phyloP scores from a whole-genome alignment of 1,284 basidiomycete genomes.

The Melampsora abietis-canadensis region DNA sequence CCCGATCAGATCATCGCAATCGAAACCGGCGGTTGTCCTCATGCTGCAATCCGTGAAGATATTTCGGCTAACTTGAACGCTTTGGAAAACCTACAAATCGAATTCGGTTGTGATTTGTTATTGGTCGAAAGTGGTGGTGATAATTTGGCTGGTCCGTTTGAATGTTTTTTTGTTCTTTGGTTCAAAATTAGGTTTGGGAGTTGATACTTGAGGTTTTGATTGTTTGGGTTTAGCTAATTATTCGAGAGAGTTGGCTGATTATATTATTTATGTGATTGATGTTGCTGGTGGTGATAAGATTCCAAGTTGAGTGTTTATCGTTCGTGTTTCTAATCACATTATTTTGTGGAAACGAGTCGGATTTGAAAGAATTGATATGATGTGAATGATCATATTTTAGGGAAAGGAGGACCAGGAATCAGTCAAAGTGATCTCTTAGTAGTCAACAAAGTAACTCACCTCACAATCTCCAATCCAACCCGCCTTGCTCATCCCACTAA shows the following conservation, averaged over 20 bases:
- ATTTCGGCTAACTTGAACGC: slow-evolving; percentile 95
- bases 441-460: slow-evolving; percentile 77
- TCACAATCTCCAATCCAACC: not conserved
- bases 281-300: slow-evolving; percentile 82
- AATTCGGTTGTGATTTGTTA: slow-evolving; percentile 57
- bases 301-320: slow-evolving; percentile 59
- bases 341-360: too few relatives aligned
- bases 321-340: too few relatives aligned
- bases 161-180: not conserved
- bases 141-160: slow-evolving; percentile 65
- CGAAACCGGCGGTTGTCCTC: slow-evolving; percentile 66
- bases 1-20: slow-evolving; percentile 83
- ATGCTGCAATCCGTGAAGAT: slow-evolving; percentile 67
- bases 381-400: not conserved
- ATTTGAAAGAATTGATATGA: too few relatives aligned
- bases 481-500: not conserved
- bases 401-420: slow-evolving; percentile 92
- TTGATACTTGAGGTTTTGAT: too few relatives aligned
- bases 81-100: slow-evolving; percentile 89
- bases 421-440: slow-evolving; percentile 81
- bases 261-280: slow-evolving; percentile 85
- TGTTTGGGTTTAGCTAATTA: slow-evolving; percentile 77
- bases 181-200: too few relatives aligned
- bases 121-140: slow-evolving; percentile 89
- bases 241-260: slow-evolving; percentile 91